phyloP scores from a whole-genome alignment of 768 basidiomycete species.

The Lactifluus subvellereus region DNA sequence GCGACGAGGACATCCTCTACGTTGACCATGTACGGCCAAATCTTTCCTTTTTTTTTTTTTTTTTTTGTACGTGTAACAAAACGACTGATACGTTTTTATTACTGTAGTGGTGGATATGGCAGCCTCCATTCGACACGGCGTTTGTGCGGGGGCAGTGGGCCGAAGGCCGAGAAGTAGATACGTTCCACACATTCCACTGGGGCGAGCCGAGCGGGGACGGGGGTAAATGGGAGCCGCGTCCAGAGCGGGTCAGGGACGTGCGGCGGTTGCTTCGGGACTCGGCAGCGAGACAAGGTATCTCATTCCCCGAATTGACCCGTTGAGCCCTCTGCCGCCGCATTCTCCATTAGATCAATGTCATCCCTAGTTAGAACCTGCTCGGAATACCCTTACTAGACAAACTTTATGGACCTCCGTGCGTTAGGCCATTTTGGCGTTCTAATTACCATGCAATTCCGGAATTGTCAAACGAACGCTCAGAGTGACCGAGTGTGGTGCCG shows the following conservation, averaged over 20 bases:
- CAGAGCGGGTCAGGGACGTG: constrained; percentile 35
- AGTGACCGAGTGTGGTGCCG: not conserved
- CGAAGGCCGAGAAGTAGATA: constrained; percentile 44
- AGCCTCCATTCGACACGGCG: constrained; percentile 41
- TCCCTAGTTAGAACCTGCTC: not conserved
- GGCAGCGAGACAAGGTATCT: constrained; percentile 33
- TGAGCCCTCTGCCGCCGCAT: not conserved
- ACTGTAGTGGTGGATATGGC: constrained; percentile 43
- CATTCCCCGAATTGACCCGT: constrained; percentile 23
- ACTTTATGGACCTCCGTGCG: not conserved
- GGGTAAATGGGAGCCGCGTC: constrained; percentile 34
- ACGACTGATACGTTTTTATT: not conserved
- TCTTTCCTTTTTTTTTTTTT: not conserved
- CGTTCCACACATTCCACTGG: constrained; percentile 50
- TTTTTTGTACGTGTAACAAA: not conserved
- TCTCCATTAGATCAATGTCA: not conserved
- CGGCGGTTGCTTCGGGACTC: constrained; percentile 36
- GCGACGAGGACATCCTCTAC: constrained; percentile 37
- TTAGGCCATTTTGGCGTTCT: not conserved
- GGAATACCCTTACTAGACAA: not conserved
- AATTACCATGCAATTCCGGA: not conserved
- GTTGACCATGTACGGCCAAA: constrained; percentile 39
- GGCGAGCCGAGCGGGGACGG: constrained; percentile 33
- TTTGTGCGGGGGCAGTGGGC: constrained; percentile 45
- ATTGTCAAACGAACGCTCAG: not conserved